Evolutionary conservation across 1,139 yeast species (phyloP).

Genomic region (Yamadazyma buinensis): DNA sequence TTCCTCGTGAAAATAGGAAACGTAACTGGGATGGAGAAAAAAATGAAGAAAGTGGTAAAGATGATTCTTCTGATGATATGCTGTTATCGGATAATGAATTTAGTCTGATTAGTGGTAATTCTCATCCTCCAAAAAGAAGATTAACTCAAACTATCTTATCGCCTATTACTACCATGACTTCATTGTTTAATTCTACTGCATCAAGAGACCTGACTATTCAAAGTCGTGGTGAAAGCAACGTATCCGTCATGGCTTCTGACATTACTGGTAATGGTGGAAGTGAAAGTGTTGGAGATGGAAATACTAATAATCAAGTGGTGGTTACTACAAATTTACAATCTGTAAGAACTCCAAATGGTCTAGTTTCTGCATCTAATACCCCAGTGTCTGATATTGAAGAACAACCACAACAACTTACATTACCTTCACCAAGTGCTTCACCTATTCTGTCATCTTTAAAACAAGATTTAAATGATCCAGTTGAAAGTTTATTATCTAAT

Average conservation of each 20-base stretch:
- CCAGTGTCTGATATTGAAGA: conserved; percentile 39
- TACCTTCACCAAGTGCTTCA: conserved; percentile 70
- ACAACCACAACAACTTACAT: conserved; percentile 45
- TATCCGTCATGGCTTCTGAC: background rate
- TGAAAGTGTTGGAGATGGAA: background rate
- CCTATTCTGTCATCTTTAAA: conserved; percentile 41
- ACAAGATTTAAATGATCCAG: conserved; percentile 12
- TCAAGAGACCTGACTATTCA: conserved; percentile 3
- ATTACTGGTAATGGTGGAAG: background rate
- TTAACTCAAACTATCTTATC: conserved; percentile 20
- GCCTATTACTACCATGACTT: conserved; percentile 11
- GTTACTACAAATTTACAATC: conserved; percentile 3
- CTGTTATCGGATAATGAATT: conserved; percentile 33
- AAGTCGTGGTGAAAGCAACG: background rate
- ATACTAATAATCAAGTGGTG: conserved; percentile 4
- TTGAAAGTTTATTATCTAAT: conserved; percentile 17
- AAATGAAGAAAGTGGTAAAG: conserved; percentile 5
- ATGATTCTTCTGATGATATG: conserved; percentile 38
- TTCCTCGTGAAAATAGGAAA: conserved; percentile 22
- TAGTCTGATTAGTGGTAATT: conserved; percentile 21
- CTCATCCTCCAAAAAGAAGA: conserved; percentile 43
- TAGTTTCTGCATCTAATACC: conserved; percentile 26
- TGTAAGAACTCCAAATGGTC: conserved; percentile 8
- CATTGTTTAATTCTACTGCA: background rate
- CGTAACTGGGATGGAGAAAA: conserved; percentile 14